These are phyloP conservation scores for Fonsecaea nubica DNA, from an alignment of 2,329 filamentous ascomycete genomes.

Conservation along the genomic window DNA sequence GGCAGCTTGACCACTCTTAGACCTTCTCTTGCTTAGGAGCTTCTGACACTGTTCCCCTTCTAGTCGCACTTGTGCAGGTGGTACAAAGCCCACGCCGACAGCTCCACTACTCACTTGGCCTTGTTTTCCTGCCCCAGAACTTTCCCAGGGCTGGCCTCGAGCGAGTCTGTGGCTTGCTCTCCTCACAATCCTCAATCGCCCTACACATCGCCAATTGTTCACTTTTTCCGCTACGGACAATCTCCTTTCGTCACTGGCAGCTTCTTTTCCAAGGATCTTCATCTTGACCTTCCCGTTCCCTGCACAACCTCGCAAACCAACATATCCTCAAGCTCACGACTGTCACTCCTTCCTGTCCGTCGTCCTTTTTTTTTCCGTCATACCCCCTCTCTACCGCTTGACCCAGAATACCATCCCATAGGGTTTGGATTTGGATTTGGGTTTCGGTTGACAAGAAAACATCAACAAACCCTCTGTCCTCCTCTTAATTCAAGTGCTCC, in stretches of 20 bases:
- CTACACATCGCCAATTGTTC: constrained; percentile 1
- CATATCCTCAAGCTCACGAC: constrained; percentile 27
- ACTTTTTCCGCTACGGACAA: constrained; percentile 10
- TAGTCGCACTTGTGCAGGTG: constrained; percentile 20
- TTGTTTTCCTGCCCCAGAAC: constrained; percentile 1
- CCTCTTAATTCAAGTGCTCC: constrained; percentile 6
- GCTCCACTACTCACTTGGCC: background rate
- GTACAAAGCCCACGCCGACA: background rate
- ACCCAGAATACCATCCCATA: constrained; percentile 1
- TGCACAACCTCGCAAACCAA: background rate
- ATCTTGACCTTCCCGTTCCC: constrained; percentile 21
- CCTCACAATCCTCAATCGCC: background rate
- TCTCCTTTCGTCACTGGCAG: constrained; percentile 28
- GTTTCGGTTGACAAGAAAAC: constrained; percentile 15
- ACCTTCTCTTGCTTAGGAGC: background rate
- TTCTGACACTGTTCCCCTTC: constrained; percentile 17
- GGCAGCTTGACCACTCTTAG: constrained; percentile 1
- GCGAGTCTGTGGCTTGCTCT: background rate
- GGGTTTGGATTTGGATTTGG: constrained; percentile 3
- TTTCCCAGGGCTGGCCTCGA: background rate
- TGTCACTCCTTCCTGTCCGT: constrained; percentile 40
- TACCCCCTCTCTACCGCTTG: constrained; percentile 1
- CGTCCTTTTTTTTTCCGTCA: constrained; percentile 19
- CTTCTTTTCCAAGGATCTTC: constrained; percentile 18
- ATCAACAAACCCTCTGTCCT: constrained; percentile 13